Conservation (phyloP, 2,329 filamentous ascomycete species). For the Calonectria pteridis region DNA sequence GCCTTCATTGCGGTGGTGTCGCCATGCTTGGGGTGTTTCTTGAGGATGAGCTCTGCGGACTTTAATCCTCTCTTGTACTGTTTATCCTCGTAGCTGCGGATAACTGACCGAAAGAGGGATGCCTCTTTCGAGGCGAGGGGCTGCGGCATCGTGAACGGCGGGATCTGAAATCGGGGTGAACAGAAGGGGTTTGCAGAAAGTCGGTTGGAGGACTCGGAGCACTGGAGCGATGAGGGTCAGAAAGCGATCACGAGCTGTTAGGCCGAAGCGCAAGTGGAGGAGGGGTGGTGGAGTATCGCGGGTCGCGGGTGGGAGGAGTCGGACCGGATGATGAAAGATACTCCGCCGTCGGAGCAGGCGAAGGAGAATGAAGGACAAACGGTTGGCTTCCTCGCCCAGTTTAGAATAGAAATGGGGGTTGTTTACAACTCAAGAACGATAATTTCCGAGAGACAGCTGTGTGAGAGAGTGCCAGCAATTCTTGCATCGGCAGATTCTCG, state of each 20-base stretch:
- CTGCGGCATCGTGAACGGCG: constrained; percentile 71
- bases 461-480: constrained; percentile 44
- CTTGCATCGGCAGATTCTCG: constrained; percentile 48
- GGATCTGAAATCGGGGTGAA: not conserved
- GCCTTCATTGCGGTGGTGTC: constrained; percentile 99
- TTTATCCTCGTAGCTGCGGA: constrained; percentile 97
- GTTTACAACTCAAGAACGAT: constrained; percentile 31
- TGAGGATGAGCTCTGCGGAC: constrained; percentile 94
- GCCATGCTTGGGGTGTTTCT: constrained; percentile 94
- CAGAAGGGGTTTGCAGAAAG: not conserved
- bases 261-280: constrained; percentile 33
- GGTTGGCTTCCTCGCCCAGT: constrained; percentile 42
- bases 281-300: constrained; percentile 26
- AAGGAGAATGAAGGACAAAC: constrained; percentile 32
- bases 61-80: constrained; percentile 97
- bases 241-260: constrained; percentile 34
- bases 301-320: constrained; percentile 25
- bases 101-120: constrained; percentile 92
- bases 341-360: constrained; percentile 27
- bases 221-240: constrained; percentile 21
- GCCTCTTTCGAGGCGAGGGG: constrained; percentile 87
- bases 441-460: constrained; percentile 5
- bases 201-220: not conserved
- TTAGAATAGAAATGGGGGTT: constrained; percentile 25
- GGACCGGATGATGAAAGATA: constrained; percentile 19